Conservation (phyloP, 1,284 basidiomycete genomes). For the Cutaneotrichosporon mucoides region DNA sequence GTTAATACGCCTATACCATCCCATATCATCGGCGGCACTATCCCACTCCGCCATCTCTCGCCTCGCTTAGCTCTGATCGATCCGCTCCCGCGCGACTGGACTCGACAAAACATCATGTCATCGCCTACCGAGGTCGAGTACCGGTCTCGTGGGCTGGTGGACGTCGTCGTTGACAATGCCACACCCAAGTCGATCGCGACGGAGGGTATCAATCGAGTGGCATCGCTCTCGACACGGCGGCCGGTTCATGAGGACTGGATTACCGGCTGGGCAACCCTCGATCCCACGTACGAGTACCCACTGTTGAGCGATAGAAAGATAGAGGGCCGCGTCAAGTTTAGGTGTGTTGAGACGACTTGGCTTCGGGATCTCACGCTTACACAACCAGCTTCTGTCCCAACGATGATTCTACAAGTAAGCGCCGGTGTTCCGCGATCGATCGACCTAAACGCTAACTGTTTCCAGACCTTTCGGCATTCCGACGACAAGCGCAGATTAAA, state of each 20-base stretch:
- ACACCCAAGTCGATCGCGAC: background rate
- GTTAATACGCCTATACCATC: too few relatives aligned
- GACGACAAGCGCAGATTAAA: conserved; percentile 26
- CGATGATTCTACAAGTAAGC: conserved; percentile 11
- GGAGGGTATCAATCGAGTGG: background rate
- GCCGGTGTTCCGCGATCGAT: background rate
- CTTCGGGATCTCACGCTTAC: background rate
- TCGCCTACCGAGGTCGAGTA: background rate
- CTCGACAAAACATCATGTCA: too few relatives aligned
- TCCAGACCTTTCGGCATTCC: conserved; percentile 17
- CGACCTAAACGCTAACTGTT: background rate
- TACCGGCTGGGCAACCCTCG: conserved; percentile 11
- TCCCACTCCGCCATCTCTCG: too few relatives aligned
- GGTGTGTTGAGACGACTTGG: conserved; percentile 4
- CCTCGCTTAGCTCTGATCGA: too few relatives aligned
- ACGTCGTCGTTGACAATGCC: background rate
- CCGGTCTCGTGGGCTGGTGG: background rate
- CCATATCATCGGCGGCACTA: too few relatives aligned
- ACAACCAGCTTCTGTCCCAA: conserved; percentile 13
- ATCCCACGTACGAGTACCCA: conserved; percentile 15
- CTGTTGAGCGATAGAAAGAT: conserved; percentile 5
- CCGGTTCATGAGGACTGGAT: conserved; percentile 7
- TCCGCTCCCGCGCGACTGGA: too few relatives aligned
- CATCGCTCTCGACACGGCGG: background rate
- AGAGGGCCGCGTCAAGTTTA: conserved; percentile 6